Conservation (phyloP, 495 filamentous ascomycete genomes). For the Cryomyces minteri region DNA sequence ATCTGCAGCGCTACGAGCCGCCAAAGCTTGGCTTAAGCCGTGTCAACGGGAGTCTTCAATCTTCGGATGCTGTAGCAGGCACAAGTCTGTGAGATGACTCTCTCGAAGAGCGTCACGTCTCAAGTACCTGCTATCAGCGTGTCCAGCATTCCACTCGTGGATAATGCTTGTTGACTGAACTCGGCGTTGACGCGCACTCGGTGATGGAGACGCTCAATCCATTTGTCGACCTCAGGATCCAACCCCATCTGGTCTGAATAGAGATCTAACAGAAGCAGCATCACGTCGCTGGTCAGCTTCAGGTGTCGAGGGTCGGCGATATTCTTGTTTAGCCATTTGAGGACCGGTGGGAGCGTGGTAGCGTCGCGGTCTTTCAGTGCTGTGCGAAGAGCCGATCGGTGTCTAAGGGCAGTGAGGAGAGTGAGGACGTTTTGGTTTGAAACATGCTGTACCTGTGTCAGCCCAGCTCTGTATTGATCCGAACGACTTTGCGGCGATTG, state of each 20-base stretch:
- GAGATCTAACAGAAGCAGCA: slow-evolving; percentile 62
- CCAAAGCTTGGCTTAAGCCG: too few relatives aligned
- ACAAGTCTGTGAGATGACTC: too few relatives aligned
- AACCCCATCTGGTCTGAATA: slow-evolving; percentile 68
- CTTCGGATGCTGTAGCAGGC: too few relatives aligned
- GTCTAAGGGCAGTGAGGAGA: slow-evolving; percentile 61
- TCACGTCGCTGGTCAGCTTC: slow-evolving; percentile 57
- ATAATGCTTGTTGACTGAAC: slow-evolving; percentile 55
- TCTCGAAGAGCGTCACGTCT: neutral
- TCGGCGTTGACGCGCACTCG: slow-evolving; percentile 63
- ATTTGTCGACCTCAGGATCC: slow-evolving; percentile 48
- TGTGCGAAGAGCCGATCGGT: slow-evolving; percentile 71
- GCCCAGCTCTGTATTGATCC: neutral
- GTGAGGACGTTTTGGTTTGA: slow-evolving; percentile 34
- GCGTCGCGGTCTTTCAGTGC: slow-evolving; percentile 75
- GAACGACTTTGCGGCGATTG: neutral
- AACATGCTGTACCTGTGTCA: neutral
- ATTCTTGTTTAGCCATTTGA: slow-evolving; percentile 65
- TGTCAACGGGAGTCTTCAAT: too few relatives aligned
- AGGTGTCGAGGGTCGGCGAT: slow-evolving; percentile 66
- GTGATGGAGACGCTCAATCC: slow-evolving; percentile 42
- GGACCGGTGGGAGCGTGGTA: slow-evolving; percentile 55
- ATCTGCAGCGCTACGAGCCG: too few relatives aligned
- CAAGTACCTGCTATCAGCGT: slow-evolving; percentile 35
- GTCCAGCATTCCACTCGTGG: slow-evolving; percentile 70